Evolutionary conservation across 129 eudicot genomes (phyloP).

Genomic region (Flaveria sonorensis): DNA sequence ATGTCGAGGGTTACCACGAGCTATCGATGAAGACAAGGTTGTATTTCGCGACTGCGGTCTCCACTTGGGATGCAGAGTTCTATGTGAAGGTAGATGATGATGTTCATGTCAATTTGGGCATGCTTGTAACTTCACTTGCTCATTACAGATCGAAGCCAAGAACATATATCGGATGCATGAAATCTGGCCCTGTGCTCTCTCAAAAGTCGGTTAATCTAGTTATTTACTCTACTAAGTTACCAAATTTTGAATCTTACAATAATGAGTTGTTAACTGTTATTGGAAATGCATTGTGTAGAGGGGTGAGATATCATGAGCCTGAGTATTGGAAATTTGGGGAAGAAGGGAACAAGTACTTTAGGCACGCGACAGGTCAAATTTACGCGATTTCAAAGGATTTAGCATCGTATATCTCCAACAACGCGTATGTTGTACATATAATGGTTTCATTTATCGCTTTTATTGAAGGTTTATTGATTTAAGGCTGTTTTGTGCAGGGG

Average conservation of each 20-base stretch:
- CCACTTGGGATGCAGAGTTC: conserved; percentile 76
- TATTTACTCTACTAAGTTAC: neutral
- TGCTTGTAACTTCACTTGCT: conserved; percentile 53
- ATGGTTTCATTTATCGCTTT: conserved; percentile 9
- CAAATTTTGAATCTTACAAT: neutral
- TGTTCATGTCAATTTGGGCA: conserved; percentile 69
- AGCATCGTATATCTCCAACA: conserved; percentile 62
- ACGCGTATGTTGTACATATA: conserved; percentile 46
- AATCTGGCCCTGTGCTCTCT: conserved; percentile 75
- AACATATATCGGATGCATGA: conserved; percentile 81
- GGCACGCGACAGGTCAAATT: conserved; percentile 87
- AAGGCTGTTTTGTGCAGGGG: conserved; percentile 37
- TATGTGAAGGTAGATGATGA: conserved; percentile 83
- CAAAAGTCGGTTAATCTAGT: conserved; percentile 49
- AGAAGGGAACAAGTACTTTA: conserved; percentile 79
- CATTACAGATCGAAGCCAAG: conserved; percentile 58
- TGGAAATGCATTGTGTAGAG: conserved; percentile 41
- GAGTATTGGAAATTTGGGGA: conserved; percentile 88
- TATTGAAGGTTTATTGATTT: neutral
- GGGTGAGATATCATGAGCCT: conserved; percentile 77
- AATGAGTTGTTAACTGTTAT: neutral
- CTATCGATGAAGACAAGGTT: conserved; percentile 67
- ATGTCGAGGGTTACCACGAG: conserved; percentile 77
- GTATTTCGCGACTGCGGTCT: conserved; percentile 58
- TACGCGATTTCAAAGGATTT: conserved; percentile 81